Base-by-base conservation (phyloP, 768 basidiomycete genomes). In the Pholiota conissans region DNA sequence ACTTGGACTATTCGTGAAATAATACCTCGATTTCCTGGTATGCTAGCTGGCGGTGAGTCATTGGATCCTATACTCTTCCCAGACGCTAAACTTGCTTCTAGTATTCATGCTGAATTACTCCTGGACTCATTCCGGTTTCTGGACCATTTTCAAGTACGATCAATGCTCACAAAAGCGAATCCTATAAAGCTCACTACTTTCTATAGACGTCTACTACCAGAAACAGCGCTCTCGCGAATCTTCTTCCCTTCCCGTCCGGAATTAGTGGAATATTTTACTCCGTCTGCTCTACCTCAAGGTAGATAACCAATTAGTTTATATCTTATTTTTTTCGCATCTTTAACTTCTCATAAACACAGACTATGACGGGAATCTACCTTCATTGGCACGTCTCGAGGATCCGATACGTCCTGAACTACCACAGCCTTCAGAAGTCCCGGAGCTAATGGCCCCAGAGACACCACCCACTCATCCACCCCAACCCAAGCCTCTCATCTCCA, bases 31-130 rank as follows among this genome's bases (percentile, higher is more conserved):
- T 91, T 84, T 73, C 87, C 90, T 51, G 90, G 89, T 53, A 83
- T 91, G 84, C 73, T 91, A 28, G 88, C 84, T 32, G 88, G 86
- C 68, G 86, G 89, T 86, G 67, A 63, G 74, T 65, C 52, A 47
- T 34, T 13, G 37, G 42, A 52, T 57, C 50, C 45, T 24, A 26
- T 39, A 27, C 30, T 40, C 47, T n/a, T 49, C 13, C 34, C 42
- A 40, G 29, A 46, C 61, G 55, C 11, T 62, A 49, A 53, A 58
- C 29, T 61, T 53, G 28, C 14, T 8, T 49, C 29, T 64, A 88
- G 90, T 85, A 6, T 86, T 91, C 64, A 72, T 91, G 61, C 74
- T 89, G 30, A 90, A 91, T 70, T 86, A 86, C 65, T 85, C 87
- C 1, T 91, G 89, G 89, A 69, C 84, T 18, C 86, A 91, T 71